phyloP scores from a whole-genome alignment of 768 basidiomycete genomes.

The Mycena albidolilacea region DNA sequence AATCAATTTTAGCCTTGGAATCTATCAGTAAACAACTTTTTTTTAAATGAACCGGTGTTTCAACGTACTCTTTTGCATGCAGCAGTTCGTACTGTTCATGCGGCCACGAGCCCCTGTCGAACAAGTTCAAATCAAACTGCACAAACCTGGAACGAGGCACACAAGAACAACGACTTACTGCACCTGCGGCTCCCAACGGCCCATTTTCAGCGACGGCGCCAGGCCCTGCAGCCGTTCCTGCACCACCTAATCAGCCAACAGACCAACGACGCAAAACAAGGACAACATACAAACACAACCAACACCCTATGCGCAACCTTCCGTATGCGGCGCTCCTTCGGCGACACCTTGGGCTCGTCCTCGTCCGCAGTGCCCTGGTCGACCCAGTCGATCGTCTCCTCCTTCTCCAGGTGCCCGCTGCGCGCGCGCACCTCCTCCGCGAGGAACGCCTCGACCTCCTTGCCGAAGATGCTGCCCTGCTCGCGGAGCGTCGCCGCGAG shows the following conservation, averaged over 20 bases:
- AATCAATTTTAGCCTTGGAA: slow-evolving; percentile 48
- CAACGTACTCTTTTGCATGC: slow-evolving; percentile 50
- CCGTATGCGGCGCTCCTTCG: slow-evolving; percentile 57
- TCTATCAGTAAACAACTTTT: not conserved
- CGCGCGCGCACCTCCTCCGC: slow-evolving; percentile 57
- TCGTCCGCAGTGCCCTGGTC: slow-evolving; percentile 34
- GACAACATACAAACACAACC: slow-evolving; percentile 51
- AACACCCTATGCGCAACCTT: slow-evolving; percentile 53
- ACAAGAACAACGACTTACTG: slow-evolving; percentile 48
- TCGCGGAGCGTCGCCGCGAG: slow-evolving; percentile 55
- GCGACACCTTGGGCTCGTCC: slow-evolving; percentile 42
- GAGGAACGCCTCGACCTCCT: slow-evolving; percentile 61
- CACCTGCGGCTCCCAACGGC: slow-evolving; percentile 59
- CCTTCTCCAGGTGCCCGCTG: slow-evolving; percentile 49
- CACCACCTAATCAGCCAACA: not conserved
- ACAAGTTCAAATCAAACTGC: slow-evolving; percentile 1
- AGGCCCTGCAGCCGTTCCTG: slow-evolving; percentile 57
- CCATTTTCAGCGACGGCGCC: slow-evolving; percentile 55
- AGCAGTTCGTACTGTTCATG: slow-evolving; percentile 53
- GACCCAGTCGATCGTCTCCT: slow-evolving; percentile 49
- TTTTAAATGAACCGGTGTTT: not conserved
- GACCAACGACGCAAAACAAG: not conserved
- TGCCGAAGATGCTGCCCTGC: slow-evolving; percentile 54
- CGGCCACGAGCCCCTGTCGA: slow-evolving; percentile 58
- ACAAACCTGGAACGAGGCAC: no score